Percentiles rank a stretch among this genome's conserved stretches.
phyloP scores from a whole-genome alignment of 805 yeast species.

The Nakazawaea wyomingensis region DNA sequence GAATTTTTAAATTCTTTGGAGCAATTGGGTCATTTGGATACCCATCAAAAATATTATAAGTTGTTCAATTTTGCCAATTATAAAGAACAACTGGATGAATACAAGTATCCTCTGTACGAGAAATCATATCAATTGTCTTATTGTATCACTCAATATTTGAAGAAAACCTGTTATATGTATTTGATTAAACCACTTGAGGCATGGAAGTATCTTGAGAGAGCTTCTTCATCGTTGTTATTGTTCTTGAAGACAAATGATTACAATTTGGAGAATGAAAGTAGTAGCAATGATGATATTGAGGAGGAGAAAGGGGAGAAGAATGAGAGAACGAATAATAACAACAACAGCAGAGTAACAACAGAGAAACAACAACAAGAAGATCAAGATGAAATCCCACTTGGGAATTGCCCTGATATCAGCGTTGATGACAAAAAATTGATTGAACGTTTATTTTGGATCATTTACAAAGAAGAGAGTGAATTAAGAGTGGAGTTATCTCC shows the following conservation, averaged over 20 bases:
- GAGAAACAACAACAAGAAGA: too few relatives aligned
- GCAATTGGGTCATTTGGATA: conserved; percentile 5
- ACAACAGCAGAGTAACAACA: too few relatives aligned
- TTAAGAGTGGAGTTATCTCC: conserved; percentile 12
- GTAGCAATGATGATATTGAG: neutral
- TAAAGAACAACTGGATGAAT: conserved; percentile 1
- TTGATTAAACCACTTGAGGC: conserved; percentile 11
- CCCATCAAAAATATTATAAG: conserved; percentile 1
- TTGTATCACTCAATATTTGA: conserved; percentile 7
- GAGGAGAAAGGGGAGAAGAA: neutral
- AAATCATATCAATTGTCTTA: neutral
- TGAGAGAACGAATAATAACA: too few relatives aligned
- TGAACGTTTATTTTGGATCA: conserved; percentile 12
- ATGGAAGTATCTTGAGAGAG: conserved; percentile 5
- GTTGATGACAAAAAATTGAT: conserved; percentile 9
- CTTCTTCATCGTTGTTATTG: neutral
- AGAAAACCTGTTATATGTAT: conserved; percentile 10
- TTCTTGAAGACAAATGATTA: conserved; percentile 2
- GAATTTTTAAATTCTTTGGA: conserved; percentile 3
- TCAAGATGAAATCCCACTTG: too few relatives aligned
- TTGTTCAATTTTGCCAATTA: conserved; percentile 5
- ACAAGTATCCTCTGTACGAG: neutral
- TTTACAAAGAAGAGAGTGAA: conserved; percentile 13
- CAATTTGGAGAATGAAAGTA: neutral
- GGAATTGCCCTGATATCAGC: neutral